These are phyloP conservation scores for Lunularia cruciata DNA, from an alignment of 225 moss, liverwort and hornwort species.

Conservation along the genomic window DNA sequence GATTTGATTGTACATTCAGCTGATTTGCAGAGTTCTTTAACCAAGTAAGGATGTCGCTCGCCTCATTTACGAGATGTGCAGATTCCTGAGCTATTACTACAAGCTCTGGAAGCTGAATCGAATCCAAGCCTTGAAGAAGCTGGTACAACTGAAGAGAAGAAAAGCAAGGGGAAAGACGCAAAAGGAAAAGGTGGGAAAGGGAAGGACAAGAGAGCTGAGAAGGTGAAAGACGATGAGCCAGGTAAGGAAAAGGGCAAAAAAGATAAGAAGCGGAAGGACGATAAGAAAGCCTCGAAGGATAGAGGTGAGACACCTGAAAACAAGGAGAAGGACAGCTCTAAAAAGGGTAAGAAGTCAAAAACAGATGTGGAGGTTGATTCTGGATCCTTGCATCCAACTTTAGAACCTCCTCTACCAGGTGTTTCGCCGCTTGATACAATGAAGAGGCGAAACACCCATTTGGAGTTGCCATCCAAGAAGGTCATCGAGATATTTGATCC, in stretches of 20 bases:
- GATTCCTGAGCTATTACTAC: constrained; percentile 1
- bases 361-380: constrained; percentile 8
- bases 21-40: too few species aligned
- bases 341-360: constrained; percentile 16
- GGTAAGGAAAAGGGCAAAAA: constrained; percentile 18
- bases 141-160: constrained; percentile 6
- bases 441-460: constrained; percentile 33
- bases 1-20: too few species aligned
- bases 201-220: constrained; percentile 21
- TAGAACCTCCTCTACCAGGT: constrained; percentile 12
- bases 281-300: constrained; percentile 18
- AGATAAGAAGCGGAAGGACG: neutral
- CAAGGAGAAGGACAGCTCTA: neutral
- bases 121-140: neutral
- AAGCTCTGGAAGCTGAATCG: neutral
- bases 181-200: constrained; percentile 16
- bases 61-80: too few species aligned
- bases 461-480: constrained; percentile 59
- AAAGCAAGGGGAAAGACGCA: neutral
- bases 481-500: constrained; percentile 66
- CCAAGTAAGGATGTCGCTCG: too few species aligned
- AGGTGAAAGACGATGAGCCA: constrained; percentile 11
- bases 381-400: neutral
- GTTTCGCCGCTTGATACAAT: constrained; percentile 8
- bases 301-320: neutral